Base-by-base conservation (phyloP, 148 eudicot species). In the Rhododendron molle region DNA sequence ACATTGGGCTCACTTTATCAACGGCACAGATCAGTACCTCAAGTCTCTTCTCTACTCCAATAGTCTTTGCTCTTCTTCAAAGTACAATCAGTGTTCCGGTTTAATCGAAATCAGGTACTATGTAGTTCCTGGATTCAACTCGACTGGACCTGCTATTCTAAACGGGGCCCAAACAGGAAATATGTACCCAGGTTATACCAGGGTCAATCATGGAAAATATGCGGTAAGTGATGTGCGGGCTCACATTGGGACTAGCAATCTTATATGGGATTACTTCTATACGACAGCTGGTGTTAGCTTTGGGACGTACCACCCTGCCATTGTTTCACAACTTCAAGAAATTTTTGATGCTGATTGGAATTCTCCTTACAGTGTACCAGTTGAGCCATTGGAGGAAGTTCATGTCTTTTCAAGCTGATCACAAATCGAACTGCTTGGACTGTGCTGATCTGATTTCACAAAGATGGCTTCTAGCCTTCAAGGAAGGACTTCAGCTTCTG, bases 321-420 rank as follows among this genome's bases (percentile, higher is more conserved):
- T 96, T 78, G 97, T 95, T 80, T 84, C 88, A 2, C 96, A 95
- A 87, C 96, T 95, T 82, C 93, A 95, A 86, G 90, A 93, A 76
- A 89, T 96, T 56, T 96, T 93, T 81, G 96, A 96, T 85, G 99
- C 98, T 60, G 99, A 96, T 85, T 96, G 99, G 99, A 85, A 89
- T 87, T 96, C 99, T n/a, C 95, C 95, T 11, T 96, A 96, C 85
- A 89, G 92, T 49, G 88, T 91, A 83, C 90, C 93, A 0, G 96
- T 95, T 80, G 88, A 88, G 85, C 92, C 91, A 46, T 87, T 92
- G 86, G 90, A 86, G 82, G 92, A 86, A 30, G 88, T 87, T 26
- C 89, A 47, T 62, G 84, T 90, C 38, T 92, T 36, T 73, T 82
- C 94, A 67, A 92, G 91, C 86, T 91, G 90, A 74, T 50, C 40